Evolutionary conservation across 75 land plant genomes (phyloP).

Genomic region (Pinus albicaulis): DNA sequence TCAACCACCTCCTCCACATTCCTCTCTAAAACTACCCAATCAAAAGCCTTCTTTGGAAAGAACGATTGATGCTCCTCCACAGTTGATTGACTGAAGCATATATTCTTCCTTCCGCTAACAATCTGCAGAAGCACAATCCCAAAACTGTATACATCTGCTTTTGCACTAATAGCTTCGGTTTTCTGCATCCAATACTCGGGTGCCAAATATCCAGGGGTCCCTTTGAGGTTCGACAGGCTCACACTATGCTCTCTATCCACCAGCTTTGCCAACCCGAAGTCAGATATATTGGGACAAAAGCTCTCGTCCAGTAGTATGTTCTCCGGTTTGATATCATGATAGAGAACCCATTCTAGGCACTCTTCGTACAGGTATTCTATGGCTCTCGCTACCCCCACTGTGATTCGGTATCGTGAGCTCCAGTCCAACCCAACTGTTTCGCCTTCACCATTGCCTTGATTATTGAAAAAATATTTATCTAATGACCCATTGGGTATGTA

Average conservation of each 20-base stretch:
- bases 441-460: background rate
- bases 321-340: conserved; percentile 24
- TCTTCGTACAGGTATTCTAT: conserved; percentile 34
- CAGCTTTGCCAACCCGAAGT: conserved; percentile 28
- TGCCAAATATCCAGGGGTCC: conserved; percentile 21
- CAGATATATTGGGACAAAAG: conserved; percentile 26
- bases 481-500: conserved; percentile 46
- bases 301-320: conserved; percentile 24
- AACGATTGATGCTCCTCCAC: conserved; percentile 46
- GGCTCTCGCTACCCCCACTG: conserved; percentile 21
- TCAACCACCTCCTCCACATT: conserved; percentile 54
- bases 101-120: conserved; percentile 46
- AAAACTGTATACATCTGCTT: conserved; percentile 80
- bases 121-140: conserved; percentile 79
- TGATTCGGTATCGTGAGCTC: conserved; percentile 14
- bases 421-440: conserved; percentile 5
- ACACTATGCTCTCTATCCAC: conserved; percentile 13
- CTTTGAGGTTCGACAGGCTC: conserved; percentile 6
- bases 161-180: conserved; percentile 13
- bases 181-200: conserved; percentile 12
- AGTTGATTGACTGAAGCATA: conserved; percentile 5
- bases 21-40: conserved; percentile 44
- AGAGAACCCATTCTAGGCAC: conserved; percentile 19
- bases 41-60: conserved; percentile 55
- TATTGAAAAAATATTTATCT: conserved; percentile 24